Evolutionary conservation across 495 filamentous ascomycete genomes (phyloP).

Genomic region (Penicillium alfredii): DNA sequence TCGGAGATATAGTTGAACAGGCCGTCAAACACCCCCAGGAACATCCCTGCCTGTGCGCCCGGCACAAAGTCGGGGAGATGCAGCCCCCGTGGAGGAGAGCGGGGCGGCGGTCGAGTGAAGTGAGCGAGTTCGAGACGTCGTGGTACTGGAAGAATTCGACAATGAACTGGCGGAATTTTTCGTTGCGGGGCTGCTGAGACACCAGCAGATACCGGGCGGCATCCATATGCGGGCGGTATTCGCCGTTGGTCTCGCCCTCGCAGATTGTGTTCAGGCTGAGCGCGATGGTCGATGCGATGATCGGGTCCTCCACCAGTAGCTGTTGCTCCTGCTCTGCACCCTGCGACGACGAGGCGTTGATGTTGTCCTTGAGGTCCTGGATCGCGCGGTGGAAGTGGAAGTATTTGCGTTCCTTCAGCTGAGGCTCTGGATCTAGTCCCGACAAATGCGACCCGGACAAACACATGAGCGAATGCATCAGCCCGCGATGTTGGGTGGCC

Average conservation of each 20-base stretch:
- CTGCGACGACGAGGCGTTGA: slow-evolving; percentile 29
- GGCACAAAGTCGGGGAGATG: slow-evolving; percentile 65
- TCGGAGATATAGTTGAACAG: slow-evolving; percentile 75
- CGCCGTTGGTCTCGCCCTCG: slow-evolving; percentile 68
- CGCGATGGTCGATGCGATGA: slow-evolving; percentile 78
- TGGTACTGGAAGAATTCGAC: slow-evolving; percentile 93
- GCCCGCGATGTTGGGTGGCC: slow-evolving; percentile 72
- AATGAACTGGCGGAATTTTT: slow-evolving; percentile 71
- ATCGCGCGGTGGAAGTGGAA: slow-evolving; percentile 46
- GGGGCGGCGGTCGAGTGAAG: slow-evolving; percentile 54
- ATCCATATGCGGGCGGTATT: slow-evolving; percentile 76
- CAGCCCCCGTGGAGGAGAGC: slow-evolving; percentile 53
- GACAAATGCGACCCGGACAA: slow-evolving; percentile 76
- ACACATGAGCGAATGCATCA: slow-evolving; percentile 91
- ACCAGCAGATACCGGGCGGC: slow-evolving; percentile 68
- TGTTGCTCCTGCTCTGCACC: slow-evolving; percentile 24
- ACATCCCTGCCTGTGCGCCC: slow-evolving; percentile 62
- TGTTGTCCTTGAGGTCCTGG: slow-evolving; percentile 41
- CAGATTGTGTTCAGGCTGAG: slow-evolving; percentile 75
- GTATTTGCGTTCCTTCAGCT: slow-evolving; percentile 41
- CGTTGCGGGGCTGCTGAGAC: slow-evolving; percentile 51
- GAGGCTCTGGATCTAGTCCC: slow-evolving; percentile 41
- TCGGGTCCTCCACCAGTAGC: slow-evolving; percentile 45
- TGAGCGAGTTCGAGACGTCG: slow-evolving; percentile 75
- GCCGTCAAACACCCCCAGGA: slow-evolving; percentile 84